These are phyloP conservation scores for Claviceps fusiformis DNA, from an alignment of 2,329 filamentous ascomycete genomes.

Conservation along the genomic window DNA sequence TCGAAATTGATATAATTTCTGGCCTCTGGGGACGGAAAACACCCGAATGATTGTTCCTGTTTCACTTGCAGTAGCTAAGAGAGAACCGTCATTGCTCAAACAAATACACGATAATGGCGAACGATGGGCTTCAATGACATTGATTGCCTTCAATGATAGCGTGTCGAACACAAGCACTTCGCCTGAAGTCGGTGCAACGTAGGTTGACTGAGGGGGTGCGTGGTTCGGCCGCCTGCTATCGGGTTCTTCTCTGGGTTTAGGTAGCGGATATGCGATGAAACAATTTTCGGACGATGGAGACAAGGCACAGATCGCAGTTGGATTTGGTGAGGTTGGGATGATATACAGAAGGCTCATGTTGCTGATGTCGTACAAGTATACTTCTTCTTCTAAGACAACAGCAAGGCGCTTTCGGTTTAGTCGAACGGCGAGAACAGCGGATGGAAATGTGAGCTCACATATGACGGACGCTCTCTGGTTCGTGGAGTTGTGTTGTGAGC, in stretches of 20 bases:
- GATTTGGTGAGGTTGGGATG: slow-evolving; percentile 88
- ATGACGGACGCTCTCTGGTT: slow-evolving; percentile 61
- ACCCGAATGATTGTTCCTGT: slow-evolving; percentile 96
- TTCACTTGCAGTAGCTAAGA: slow-evolving; percentile 89
- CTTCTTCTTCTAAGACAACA: slow-evolving; percentile 87
- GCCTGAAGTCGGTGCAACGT: slow-evolving; percentile 72
- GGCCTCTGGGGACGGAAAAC: slow-evolving; percentile 78
- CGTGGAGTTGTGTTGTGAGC: not conserved
- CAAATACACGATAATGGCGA: slow-evolving; percentile 83
- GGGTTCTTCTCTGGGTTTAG: slow-evolving; percentile 51
- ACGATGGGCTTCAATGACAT: slow-evolving; percentile 89
- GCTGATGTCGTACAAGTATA: slow-evolving; percentile 96
- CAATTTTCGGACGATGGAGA: slow-evolving; percentile 93
- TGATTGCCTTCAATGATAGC: slow-evolving; percentile 77
- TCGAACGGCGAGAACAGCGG: slow-evolving; percentile 85
- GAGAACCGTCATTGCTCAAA: slow-evolving; percentile 80
- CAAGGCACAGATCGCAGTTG: slow-evolving; percentile 77
- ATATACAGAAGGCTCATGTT: slow-evolving; percentile 94
- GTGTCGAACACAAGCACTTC: slow-evolving; percentile 91
- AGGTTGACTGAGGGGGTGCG: slow-evolving; percentile 66
- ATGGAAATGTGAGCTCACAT: slow-evolving; percentile 96
- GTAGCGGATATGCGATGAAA: slow-evolving; percentile 86
- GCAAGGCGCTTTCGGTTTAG: slow-evolving; percentile 89
- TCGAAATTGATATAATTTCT: slow-evolving; percentile 92
- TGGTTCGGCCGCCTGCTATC: slow-evolving; percentile 56